Conservation (phyloP, 176 grass and related monocot species). For the Olyra latifolia region DNA sequence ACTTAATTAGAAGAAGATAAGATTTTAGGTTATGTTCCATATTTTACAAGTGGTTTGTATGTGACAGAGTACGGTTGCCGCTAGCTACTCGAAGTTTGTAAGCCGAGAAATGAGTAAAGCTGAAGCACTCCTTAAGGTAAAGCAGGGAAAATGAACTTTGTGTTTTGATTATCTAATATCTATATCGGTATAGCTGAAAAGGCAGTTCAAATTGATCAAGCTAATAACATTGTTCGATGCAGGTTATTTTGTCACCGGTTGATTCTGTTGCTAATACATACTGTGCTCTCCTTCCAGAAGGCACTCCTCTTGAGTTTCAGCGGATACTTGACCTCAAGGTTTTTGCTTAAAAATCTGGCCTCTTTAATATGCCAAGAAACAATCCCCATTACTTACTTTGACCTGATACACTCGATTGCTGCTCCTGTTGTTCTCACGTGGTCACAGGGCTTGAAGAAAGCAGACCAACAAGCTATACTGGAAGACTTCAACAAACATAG, state of each 20-base stretch:
- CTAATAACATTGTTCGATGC: conserved; percentile 28
- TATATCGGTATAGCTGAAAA: neutral
- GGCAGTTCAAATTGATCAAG: conserved; percentile 13
- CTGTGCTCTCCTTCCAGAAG: conserved; percentile 79
- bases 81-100: conserved; percentile 98
- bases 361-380: neutral
- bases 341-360: conserved; percentile 1
- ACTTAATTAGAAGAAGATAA: neutral
- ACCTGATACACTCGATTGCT: neutral
- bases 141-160: neutral
- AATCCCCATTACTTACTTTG: neutral
- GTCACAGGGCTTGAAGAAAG: conserved; percentile 91
- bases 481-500: conserved; percentile 95
- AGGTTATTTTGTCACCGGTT: conserved; percentile 98
- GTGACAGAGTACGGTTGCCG: conserved; percentile 60
- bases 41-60: conserved; percentile 26
- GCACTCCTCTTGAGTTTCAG: conserved; percentile 90
- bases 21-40: conserved; percentile 7
- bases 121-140: conserved; percentile 98
- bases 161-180: neutral
- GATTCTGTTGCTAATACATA: conserved; percentile 98
- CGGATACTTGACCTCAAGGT: conserved; percentile 99
- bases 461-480: conserved; percentile 86
- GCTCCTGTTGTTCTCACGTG: neutral
- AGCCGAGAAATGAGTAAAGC: conserved; percentile 99